Base-by-base conservation (phyloP, 2,329 filamentous ascomycete genomes). In the Dothistroma septosporum region DNA sequence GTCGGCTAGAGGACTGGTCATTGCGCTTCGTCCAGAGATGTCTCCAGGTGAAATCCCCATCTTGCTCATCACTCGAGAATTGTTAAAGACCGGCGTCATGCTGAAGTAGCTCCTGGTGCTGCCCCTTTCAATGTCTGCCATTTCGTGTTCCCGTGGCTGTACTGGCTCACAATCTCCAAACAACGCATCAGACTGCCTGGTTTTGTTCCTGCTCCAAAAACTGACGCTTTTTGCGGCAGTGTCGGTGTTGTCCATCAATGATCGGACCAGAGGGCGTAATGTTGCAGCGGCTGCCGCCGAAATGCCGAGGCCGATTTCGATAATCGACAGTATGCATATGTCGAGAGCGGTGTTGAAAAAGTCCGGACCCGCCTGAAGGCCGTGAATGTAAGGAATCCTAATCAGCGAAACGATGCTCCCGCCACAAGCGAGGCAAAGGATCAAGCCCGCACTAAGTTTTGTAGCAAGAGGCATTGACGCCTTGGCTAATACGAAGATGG, bases 391-490 rank as follows among this genome's bases (percentile, higher is more conserved):
- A 11, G 48, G 44, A n/a, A 71, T 61, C 12, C 70, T 66, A 4
- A 71, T 61, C 48, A 70, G 48, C 21, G 68, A 67, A 22, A 69
- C 63, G 14, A 67, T 61, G 37, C 67, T 68, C 19, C 66, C 67
- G n/a, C 65, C 44, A 35, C 60, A 64, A 11, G 75, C 78, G 11
- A 80, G 68, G 1, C 72, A 68, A 48, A 80, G 71, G 55, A 80
- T 71, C 5, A 76, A 59, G 14, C 72, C 69, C 0, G 79, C 75
- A 0, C 76, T 76, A 19, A 76, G 47, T 62, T 79, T 80, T 50
- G 76, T 74, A 12, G 71, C 70, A 16, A 63, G 63, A 24, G 75
- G 75, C 67, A 80, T 76, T 50, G 76, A 72, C 10, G 76, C 70
- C 21, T 75, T 73, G 66, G 73, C 75, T 50, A 80, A 67, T 24